Conservation (phyloP, 768 basidiomycete genomes). For the Dacryopinax primogenitus region DNA sequence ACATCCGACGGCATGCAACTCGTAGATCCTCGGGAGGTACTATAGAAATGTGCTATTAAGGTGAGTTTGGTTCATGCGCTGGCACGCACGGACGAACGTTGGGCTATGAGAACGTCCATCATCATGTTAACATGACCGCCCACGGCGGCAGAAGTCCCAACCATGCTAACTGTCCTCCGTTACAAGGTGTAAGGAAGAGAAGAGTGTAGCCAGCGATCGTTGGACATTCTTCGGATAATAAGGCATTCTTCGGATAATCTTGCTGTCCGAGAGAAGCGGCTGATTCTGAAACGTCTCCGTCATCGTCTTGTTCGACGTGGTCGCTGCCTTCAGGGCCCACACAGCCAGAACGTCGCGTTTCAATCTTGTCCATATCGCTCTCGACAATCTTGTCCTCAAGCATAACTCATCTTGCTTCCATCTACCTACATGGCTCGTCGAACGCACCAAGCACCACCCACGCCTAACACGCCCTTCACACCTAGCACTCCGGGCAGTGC, state of each 20-base stretch:
- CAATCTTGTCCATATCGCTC: not conserved
- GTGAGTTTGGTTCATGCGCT: no score
- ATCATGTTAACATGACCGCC: constrained; percentile 7
- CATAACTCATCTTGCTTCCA: not conserved
- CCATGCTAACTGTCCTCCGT: no score
- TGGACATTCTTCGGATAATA: no score
- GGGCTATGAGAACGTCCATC: not conserved
- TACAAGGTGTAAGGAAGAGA: not conserved
- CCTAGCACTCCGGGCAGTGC: not conserved
- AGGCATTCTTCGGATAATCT: no score
- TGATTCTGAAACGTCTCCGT: not conserved
- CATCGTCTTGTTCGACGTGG: not conserved
- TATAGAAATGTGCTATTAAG: not conserved
- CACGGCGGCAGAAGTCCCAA: not conserved
- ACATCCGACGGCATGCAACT: not conserved
- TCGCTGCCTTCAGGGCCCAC: not conserved
- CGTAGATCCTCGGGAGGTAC: not conserved
- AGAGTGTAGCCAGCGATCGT: no score
- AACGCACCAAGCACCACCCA: not conserved
- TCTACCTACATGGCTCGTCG: not conserved
- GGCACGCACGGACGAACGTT: not conserved
- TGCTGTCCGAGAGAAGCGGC: no score
- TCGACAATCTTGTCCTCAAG: not conserved
- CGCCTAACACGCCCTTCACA: not conserved
- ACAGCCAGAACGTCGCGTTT: not conserved